Base-by-base conservation (phyloP, 129 eudicot genomes). In the Flaveria robusta region DNA sequence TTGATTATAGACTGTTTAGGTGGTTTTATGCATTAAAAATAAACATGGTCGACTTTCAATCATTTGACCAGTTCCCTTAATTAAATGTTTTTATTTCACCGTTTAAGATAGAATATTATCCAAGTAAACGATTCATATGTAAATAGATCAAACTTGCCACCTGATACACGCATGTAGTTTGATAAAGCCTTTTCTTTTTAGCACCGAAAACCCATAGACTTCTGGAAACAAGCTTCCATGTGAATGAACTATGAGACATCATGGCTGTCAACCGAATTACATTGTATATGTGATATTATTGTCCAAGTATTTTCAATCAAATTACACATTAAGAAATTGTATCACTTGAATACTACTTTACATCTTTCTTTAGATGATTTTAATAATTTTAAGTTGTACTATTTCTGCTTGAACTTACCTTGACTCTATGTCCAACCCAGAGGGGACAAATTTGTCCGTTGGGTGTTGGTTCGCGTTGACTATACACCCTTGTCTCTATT, bases 141-240 rank as follows among this genome's bases (percentile, higher is more conserved):
- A n/a, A n/a, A n/a, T n/a, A n/a, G n/a, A n/a, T n/a, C n/a, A n/a
- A n/a, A n/a, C n/a, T n/a, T n/a, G n/a, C n/a, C n/a, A n/a, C n/a
- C n/a, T n/a, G n/a, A n/a, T n/a, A n/a, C n/a, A n/a, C n/a, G n/a
- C n/a, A n/a, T n/a, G n/a, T n/a, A n/a, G n/a, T n/a, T 15, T 22
- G 34, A 34, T 50, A 11, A 9, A 10, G 2, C 9, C 4, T 46
- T 76, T 65, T 54, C 10, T 62, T 84, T 82, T 58, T 81, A 92
- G 96, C 97, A 92, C 42, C 84, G 97, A 68, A 89, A 87, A 87
- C 82, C 91, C 52, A 59, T 77, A 8, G 93, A 89, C 63, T 83
- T 89, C 68, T 89, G 96, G 93, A 87, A 77, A 72, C 81, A 83
- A 72, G 85, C 84, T 12, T 75, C 82, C 56, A 10, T 34, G 39